Evolutionary conservation across 2,329 filamentous ascomycete genomes (phyloP), one percentile per base, ranked within the genome.

Genomic region (Blastomyces parvus): DNA sequence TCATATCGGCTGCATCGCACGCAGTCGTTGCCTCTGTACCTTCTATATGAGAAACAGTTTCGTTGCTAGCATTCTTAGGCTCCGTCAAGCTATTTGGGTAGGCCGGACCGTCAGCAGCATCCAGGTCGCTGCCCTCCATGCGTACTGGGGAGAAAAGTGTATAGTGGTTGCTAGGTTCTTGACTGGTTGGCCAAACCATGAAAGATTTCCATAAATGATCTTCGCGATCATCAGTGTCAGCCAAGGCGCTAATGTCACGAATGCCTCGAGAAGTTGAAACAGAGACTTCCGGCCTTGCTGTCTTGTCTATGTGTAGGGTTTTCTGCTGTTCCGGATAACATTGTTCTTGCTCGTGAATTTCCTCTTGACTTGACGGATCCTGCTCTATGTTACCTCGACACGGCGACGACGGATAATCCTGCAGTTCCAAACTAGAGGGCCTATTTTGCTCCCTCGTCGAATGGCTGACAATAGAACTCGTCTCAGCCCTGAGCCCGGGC

Each of bases 171-270:
- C 30, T 48, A 8, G 14, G 22, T 9, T n/a, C 27, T 59, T 46
- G 40, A 33, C 17, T 59, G 27, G 14, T 14, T 13, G 27, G 30
- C 25, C 42, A 27, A 33, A 33, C 25, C 22, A 59, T 48, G 42
- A 59, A 59, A n/a, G 33, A 19, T 36, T 36, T 48, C 58, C 42
- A 59, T 46, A 59, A 17, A 59, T 48, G 22, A 59, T 36, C 42
- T 6, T 38, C 58, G 33, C 14, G 19, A 22, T 59, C n/a, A 11
- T 59, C n/a, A 1, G 4, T 27, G 36, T 19, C 3, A 36, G n/a
- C 27, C 6, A 36, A 13, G 3, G 5, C 13, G 25, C 40, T 42
- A 40, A 58, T 8, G 13, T 25, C 22, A 58, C 27, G 3, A 42
- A 38, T 42, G 1, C 4, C 22, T 58, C 22, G 9, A 42, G 36